Percentiles rank a stretch among this genome's conserved stretches.
These are phyloP conservation scores for Aspergillus olivimuriae DNA, from an alignment of 495 filamentous ascomycete species.

Conservation along the genomic window DNA sequence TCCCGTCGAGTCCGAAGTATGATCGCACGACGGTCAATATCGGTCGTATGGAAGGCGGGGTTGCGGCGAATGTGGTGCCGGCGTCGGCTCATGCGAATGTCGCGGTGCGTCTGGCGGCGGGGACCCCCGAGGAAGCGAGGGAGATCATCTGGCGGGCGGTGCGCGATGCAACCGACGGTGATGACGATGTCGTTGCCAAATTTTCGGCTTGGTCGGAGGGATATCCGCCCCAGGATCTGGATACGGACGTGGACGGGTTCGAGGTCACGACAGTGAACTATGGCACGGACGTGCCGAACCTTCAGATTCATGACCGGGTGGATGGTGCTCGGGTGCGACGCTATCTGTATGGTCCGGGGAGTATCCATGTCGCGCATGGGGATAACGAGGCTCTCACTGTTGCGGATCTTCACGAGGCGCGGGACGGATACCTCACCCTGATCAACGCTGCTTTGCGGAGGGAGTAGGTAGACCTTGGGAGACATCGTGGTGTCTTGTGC, in stretches of 20 bases:
- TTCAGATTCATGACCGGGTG: conserved; percentile 37
- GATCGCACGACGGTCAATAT: conserved; percentile 87
- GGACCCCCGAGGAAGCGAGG: conserved; percentile 49
- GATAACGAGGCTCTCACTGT: conserved; percentile 75
- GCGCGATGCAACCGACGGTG: conserved; percentile 48
- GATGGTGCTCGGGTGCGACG: conserved; percentile 49
- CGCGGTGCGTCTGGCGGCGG: conserved; percentile 67
- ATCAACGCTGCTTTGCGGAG: conserved; percentile 54
- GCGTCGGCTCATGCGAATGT: conserved; percentile 60
- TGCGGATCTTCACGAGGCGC: conserved; percentile 59
- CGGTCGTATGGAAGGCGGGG: conserved; percentile 69
- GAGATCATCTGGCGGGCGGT: conserved; percentile 50
- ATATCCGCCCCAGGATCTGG: conserved; percentile 71
- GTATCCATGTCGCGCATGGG: conserved; percentile 81
- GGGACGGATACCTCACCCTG: conserved; percentile 65
- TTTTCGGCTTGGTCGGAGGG: conserved; percentile 41
- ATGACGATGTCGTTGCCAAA: conserved; percentile 53
- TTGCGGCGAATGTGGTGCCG: conserved; percentile 84
- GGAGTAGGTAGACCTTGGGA: conserved; percentile 2
- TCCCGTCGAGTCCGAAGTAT: conserved; percentile 69
- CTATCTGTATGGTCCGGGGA: conserved; percentile 86
- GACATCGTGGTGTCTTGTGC: neutral
- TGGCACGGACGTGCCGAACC: conserved; percentile 81
- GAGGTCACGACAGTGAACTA: conserved; percentile 78
- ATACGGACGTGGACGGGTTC: conserved; percentile 79